Conservation (phyloP, 1,139 yeast species). For the Keqinozyma sinolaborantium region DNA sequence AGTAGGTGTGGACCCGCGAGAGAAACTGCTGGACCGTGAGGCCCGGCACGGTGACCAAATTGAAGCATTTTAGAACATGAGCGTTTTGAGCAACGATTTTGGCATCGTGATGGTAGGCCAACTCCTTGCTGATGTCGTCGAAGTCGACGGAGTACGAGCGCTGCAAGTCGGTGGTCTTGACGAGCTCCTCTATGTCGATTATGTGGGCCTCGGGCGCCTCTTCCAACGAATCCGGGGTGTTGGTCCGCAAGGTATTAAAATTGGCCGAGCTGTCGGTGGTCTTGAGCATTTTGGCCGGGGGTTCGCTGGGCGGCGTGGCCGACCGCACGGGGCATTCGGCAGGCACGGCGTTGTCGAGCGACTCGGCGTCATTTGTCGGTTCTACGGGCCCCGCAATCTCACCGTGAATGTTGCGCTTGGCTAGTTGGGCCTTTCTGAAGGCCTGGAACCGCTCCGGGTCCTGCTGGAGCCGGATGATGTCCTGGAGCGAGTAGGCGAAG, state of each 20-base stretch:
- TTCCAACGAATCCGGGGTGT: constrained; percentile 9
- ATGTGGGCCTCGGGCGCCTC: constrained; percentile 1
- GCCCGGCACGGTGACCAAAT: constrained; percentile 33
- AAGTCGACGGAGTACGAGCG: constrained; percentile 9
- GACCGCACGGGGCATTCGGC: constrained; percentile 1
- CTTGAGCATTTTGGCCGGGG: constrained; percentile 10
- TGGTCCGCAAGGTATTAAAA: constrained; percentile 4
- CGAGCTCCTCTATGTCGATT: constrained; percentile 6
- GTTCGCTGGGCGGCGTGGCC: constrained; percentile 9
- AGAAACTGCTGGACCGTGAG: constrained; percentile 35
- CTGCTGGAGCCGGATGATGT: constrained; percentile 29
- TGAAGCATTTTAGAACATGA: constrained; percentile 31
- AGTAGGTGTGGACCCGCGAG: constrained; percentile 37
- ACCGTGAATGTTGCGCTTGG: constrained; percentile 19
- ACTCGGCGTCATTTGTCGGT: constrained; percentile 1
- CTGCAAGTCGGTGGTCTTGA: constrained; percentile 9
- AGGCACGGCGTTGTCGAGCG: constrained; percentile 1
- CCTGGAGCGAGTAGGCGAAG: constrained; percentile 26
- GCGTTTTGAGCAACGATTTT: constrained; percentile 18
- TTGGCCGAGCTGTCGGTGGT: neutral
- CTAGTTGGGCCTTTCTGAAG: constrained; percentile 25
- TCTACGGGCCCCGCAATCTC: constrained; percentile 4
- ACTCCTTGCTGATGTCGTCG: constrained; percentile 17
- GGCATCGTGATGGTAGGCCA: constrained; percentile 13
- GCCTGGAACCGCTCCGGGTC: constrained; percentile 20